These are phyloP conservation scores for Lactarius psammicola DNA, from an alignment of 768 basidiomycete genomes.

Conservation along the genomic window DNA sequence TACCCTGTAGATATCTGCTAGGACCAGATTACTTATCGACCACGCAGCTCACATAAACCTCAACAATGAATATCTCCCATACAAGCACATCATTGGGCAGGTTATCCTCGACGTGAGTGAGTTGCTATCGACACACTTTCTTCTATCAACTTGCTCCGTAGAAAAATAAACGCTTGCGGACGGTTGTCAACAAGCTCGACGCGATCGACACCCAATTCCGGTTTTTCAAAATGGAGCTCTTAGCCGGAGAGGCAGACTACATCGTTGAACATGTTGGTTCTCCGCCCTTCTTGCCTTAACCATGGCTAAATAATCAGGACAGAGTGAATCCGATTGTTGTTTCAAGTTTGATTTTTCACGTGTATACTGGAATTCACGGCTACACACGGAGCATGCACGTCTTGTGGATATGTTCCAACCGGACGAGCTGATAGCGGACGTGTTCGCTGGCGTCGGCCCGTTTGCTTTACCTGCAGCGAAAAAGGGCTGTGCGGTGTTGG, in stretches of 20 bases:
- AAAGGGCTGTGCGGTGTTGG: constrained; percentile 85
- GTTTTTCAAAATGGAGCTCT: constrained; percentile 94
- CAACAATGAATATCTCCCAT: constrained; percentile 86
- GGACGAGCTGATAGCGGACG: constrained; percentile 84
- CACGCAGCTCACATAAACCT: constrained; percentile 85
- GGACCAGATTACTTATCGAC: neutral
- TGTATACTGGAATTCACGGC: constrained; percentile 98
- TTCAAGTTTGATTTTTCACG: constrained; percentile 94
- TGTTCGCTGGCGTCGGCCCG: constrained; percentile 96
- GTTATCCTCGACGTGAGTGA: constrained; percentile 81
- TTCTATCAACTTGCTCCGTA: constrained; percentile 34
- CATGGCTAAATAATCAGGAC: constrained; percentile 11
- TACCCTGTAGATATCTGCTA: constrained; percentile 4
- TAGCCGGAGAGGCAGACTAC: constrained; percentile 88
- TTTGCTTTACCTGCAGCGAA: constrained; percentile 93
- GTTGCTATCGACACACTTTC: constrained; percentile 2
- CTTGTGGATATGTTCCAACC: constrained; percentile 72
- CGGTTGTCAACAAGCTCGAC: constrained; percentile 94
- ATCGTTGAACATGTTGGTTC: constrained; percentile 80
- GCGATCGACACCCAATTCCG: constrained; percentile 83
- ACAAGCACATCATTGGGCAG: constrained; percentile 87
- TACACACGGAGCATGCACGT: constrained; percentile 88
- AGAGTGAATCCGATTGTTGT: constrained; percentile 83
- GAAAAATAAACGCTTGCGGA: constrained; percentile 84
- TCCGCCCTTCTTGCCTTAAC: neutral